Conservation (phyloP, 768 basidiomycete genomes). For the Lentinula sp. region DNA sequence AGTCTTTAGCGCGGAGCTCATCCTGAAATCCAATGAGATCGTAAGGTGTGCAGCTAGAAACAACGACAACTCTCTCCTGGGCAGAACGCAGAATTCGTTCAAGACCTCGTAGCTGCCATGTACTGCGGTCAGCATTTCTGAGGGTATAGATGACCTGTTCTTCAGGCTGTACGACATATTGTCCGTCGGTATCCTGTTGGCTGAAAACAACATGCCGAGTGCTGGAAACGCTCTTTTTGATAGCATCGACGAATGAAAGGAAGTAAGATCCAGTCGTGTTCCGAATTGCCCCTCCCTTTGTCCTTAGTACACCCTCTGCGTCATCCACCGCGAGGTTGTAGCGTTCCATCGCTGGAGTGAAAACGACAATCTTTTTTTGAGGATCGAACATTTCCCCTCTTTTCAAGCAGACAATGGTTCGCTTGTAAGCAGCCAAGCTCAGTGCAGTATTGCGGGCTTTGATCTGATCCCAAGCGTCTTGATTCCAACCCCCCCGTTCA, state of each 20-base stretch:
- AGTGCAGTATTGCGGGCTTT: conserved; percentile 33
- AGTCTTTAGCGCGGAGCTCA: background rate
- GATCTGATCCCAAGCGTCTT: conserved; percentile 24
- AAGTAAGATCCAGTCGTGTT: conserved; percentile 59
- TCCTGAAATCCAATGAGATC: conserved; percentile 3
- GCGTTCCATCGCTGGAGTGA: conserved; percentile 54
- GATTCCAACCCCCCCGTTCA: conserved; percentile 18
- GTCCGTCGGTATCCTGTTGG: background rate
- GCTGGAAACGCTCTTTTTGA: conserved; percentile 23
- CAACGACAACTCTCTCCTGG: background rate
- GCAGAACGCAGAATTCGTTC: background rate
- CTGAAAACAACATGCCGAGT: conserved; percentile 44
- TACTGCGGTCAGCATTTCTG: conserved; percentile 7
- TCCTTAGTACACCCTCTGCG: conserved; percentile 36
- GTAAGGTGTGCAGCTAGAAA: conserved; percentile 8
- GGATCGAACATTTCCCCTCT: conserved; percentile 29
- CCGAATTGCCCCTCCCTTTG: conserved; percentile 32
- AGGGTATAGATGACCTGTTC: conserved; percentile 2
- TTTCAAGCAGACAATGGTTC: conserved; percentile 41
- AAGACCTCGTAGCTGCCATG: conserved; percentile 2
- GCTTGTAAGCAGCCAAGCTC: conserved; percentile 40
- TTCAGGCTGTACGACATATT: background rate
- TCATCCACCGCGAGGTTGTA: conserved; percentile 61
- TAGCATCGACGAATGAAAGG: conserved; percentile 35
- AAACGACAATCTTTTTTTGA: conserved; percentile 29